Base-by-base conservation (phyloP, 1,139 yeast species). In the Blastobotrys indianensis region DNA sequence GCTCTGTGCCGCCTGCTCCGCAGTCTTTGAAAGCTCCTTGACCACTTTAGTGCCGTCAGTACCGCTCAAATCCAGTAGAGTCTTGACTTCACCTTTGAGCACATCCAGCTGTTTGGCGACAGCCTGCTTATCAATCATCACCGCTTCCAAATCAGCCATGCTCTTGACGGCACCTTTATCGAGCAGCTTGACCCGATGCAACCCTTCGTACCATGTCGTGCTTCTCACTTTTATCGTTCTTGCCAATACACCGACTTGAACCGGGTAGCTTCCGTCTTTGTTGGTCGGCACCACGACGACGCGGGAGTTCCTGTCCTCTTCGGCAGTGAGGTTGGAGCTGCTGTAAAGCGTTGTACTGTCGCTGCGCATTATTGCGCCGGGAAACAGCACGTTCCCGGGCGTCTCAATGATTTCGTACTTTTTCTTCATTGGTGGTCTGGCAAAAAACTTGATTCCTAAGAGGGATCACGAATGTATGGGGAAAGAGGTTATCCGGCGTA, bases 1-100 rank as follows among this genome's bases (percentile, higher is more conserved):
- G 7, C 64, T 55, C 32, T 56, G 51, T 10, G 54, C 49, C 10
- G 54, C 46, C 48, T 50, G 51, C 43, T 55, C 48, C 45, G 48
- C 46, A 13, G 46, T 43, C 10, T 44, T 44, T 4, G 44, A 31
- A 25, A 48, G 46, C 45, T 39, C 31, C 25, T 35, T 28, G 33
- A 48, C 28, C 32, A 48, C 41, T 10, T 36, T 39, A 8, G 45
- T 25, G 2, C 51, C 51, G 33, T 44, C 49, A 3, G 45, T 42
- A 10, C 51, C 51, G n/a, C 43, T 34, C 31, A 48, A 30, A 32
- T 48, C 51, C 17, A 51, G 33, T 30, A 51, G 34, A 28, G 39
- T 32, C 41, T 47, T 45, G 28, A 51, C 49, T 23, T 44, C 34
- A 3, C 30, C 41, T 47, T 59, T 60, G 40, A 61, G 52, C 40